These are phyloP conservation scores for Diplodia corticola DNA, from an alignment of 2,329 filamentous ascomycete species.

Conservation along the genomic window DNA sequence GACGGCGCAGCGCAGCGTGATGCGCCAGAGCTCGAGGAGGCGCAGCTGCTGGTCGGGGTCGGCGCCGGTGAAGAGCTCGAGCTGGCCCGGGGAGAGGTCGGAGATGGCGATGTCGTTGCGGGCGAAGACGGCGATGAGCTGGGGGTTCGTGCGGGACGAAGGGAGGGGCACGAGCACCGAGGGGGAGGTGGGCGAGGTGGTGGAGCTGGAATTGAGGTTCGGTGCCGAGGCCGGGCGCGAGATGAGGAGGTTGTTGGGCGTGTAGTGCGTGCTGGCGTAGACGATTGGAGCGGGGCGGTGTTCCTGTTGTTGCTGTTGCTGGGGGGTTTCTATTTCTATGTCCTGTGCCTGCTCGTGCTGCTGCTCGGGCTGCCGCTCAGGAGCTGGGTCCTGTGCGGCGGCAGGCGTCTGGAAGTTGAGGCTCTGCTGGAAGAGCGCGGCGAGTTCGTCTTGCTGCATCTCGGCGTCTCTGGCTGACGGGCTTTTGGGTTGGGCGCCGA, in stretches of 20 bases:
- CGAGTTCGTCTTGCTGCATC: slow-evolving; percentile 78
- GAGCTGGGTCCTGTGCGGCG: slow-evolving; percentile 23
- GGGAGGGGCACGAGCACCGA: not conserved
- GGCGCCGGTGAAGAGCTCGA: slow-evolving; percentile 76
- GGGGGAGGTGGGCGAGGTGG: slow-evolving; percentile 14
- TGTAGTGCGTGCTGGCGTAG: slow-evolving; percentile 83
- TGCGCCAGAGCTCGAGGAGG: slow-evolving; percentile 81
- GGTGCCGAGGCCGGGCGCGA: slow-evolving; percentile 24
- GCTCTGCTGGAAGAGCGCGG: slow-evolving; percentile 75
- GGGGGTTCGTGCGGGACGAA: slow-evolving; percentile 47
- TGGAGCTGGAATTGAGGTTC: slow-evolving; percentile 23
- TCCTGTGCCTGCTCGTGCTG: slow-evolving; percentile 28
- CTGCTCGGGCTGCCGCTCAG: slow-evolving; percentile 29
- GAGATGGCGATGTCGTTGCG: slow-evolving; percentile 69
- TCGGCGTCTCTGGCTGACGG: slow-evolving; percentile 46
- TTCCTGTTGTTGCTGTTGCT: not conserved
- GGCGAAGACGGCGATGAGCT: slow-evolving; percentile 54
- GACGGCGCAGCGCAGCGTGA: slow-evolving; percentile 62
- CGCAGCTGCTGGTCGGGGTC: slow-evolving; percentile 70
- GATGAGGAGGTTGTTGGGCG: slow-evolving; percentile 66
- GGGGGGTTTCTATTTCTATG: not conserved
- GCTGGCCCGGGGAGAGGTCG: slow-evolving; percentile 70
- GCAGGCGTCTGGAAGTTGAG: slow-evolving; percentile 40
- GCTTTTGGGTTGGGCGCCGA: slow-evolving; percentile 36
- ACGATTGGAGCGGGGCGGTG: slow-evolving; percentile 50